Evolutionary conservation across 2,329 filamentous ascomycete genomes (phyloP), one percentile per base, ranked within the genome.

Genomic region (Colletotrichum higginsianum): DNA sequence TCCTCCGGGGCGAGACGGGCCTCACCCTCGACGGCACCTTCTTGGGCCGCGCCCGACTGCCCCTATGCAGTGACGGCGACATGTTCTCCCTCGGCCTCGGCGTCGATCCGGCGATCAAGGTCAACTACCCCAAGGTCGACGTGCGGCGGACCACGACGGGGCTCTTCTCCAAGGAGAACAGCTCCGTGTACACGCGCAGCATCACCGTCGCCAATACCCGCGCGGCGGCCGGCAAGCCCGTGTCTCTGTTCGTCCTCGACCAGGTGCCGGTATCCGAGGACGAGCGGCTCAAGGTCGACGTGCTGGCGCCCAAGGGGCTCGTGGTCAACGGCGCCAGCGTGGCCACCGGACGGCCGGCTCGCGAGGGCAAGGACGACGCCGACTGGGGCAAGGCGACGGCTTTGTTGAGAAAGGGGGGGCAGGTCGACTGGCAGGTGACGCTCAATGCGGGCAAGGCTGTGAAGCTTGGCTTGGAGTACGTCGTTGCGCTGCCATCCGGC

Each of bases 1-100:
- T 92, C 8, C 85, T 91, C 23, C 82, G 82, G 61, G 90, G 89
- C 5, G 84, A 84, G 1, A 84, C 85, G 0, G 88, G 89, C 6
- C 82, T 92, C 9, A 91, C 88, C 0, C 85, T 92, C n/a, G 90
- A 92, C 76, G 88, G 89, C 3, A 85, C 84, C 11, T 92, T 92
- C 79, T 81, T 92, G 66, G 90, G 90, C 4, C 87, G 87, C 66
- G 85, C 86, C 2, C 82, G 77, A 0, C 81, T 92, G 44, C 88
- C 89, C 2, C 85, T 86, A 40, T 90, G 89, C 77, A 86, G 84
- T 56, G 81, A 88, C 0, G 88, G 88, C 47, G 87, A 89, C 62
- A 75, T 77, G 1, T 87, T 92, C 77, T 82, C 79, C 26, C 80
- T 92, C 1, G 83, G 83, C 58, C 82, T 92, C 0, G 90, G 90